These are phyloP conservation scores for Kuraishia floccosa DNA, from an alignment of 805 yeast species.

Conservation along the genomic window DNA sequence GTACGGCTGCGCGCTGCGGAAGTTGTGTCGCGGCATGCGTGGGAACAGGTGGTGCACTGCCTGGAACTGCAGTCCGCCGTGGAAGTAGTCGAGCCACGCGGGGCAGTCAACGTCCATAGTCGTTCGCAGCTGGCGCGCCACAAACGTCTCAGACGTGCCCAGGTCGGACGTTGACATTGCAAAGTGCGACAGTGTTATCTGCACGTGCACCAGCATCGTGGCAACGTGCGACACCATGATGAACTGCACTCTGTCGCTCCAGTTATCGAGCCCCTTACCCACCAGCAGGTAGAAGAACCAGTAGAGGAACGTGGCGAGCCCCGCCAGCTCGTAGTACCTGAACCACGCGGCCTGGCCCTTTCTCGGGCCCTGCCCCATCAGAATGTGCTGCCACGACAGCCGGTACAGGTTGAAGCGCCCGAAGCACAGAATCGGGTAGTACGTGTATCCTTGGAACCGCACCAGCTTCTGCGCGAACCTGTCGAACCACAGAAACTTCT, in stretches of 20 bases:
- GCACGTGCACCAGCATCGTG: constrained; percentile 91
- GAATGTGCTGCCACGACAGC: constrained; percentile 66
- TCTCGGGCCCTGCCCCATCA: constrained; percentile 70
- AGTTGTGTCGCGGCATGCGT: constrained; percentile 78
- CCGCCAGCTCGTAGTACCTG: constrained; percentile 65
- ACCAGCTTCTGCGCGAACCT: constrained; percentile 43
- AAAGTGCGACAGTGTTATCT: constrained; percentile 80
- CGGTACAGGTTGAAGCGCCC: constrained; percentile 82
- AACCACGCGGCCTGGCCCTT: constrained; percentile 82
- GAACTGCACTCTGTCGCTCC: constrained; percentile 42
- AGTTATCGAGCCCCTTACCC: constrained; percentile 36
- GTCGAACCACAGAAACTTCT: constrained; percentile 57
- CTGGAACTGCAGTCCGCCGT: constrained; percentile 89
- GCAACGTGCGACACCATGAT: constrained; percentile 66
- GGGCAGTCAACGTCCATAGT: constrained; percentile 96
- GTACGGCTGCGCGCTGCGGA: constrained; percentile 60
- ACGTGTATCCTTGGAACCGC: constrained; percentile 56
- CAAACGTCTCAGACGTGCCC: constrained; percentile 71
- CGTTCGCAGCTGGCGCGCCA: constrained; percentile 73
- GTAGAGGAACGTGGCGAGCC: constrained; percentile 56
- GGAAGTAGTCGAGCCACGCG: constrained; percentile 81
- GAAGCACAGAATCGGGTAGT: constrained; percentile 70
- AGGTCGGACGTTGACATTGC: constrained; percentile 89
- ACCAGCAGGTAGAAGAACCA: constrained; percentile 74
- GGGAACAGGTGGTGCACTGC: constrained; percentile 88